Base-by-base conservation (phyloP, 176 grass and related monocot species). In the Ensete glaucum region DNA sequence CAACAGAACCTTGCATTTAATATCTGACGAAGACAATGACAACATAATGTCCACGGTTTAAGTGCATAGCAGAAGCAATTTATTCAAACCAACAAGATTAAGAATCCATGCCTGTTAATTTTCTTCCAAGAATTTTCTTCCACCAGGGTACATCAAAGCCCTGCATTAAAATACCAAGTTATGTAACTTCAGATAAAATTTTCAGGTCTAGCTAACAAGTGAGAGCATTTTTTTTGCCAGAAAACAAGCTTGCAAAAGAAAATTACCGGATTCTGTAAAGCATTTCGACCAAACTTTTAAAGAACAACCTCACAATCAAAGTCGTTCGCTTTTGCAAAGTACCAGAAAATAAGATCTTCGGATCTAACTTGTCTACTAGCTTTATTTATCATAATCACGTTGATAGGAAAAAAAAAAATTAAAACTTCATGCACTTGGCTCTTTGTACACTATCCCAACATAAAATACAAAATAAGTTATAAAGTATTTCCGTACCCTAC, bases 141-240 rank as follows among this genome's bases (percentile, higher is more conserved):
- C 87, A 96, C 83, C 85, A 88, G 51, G 85, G 73, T 50, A 90
- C 87, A 79, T 92, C 93, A 62, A 96, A 92, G 59, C 93, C 92
- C 92, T 98, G 77, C 77, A 93, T 73, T 22, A 25, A 78, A 78
- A 71, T 14, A 43, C 22, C 54, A 78, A 53, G 55, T 64, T 72
- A 68, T 8, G 73, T 43, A 66, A 11, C 19, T 71, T 24, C 73
- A 21, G 6, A 15, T 53, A 68, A 57, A 29, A 56, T 48, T 12
- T 25, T 73, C 48, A 15, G 12, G 43, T 17, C 34, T 63, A 54
- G 11, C 21, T 54, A 60, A 54, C 52, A 50, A 48, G 26, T 6
- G 34, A 43, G 34, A 43, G 4, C 34, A 43, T 43, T 43, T 43
- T 43, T 43, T 43, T 0, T 43, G 22, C 34, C 34, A 43, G 34